Evolutionary conservation across 169 alveolate species (phyloP).

Genomic region (Cryptosporidium sp.): DNA sequence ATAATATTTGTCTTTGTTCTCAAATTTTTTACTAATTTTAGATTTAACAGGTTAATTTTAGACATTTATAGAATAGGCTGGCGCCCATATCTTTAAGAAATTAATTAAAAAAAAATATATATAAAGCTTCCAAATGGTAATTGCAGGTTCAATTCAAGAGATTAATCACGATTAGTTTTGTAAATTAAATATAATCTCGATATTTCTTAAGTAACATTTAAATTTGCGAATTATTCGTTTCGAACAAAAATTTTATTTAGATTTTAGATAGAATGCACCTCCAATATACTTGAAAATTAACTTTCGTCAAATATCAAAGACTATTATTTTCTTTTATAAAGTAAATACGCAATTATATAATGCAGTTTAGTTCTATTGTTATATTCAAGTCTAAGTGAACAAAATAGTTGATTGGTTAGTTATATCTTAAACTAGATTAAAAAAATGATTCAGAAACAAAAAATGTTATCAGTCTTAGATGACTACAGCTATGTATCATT

Average conservation of each 20-base stretch:
- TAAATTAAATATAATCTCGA: neutral
- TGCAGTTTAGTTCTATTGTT: no score
- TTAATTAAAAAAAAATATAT: neutral
- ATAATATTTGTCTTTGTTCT: neutral
- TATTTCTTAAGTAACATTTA: no score
- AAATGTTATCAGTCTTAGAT: neutral
- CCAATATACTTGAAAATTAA: no score
- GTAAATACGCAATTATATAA: neutral
- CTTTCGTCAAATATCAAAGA: neutral
- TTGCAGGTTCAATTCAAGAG: neutral
- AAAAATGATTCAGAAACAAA: neutral
- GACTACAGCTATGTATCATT: neutral
- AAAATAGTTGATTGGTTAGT: no score
- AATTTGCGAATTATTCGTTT: neutral
- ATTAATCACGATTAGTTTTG: neutral
- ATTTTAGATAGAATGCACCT: no score
- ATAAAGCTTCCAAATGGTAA: neutral
- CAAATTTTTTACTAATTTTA: neutral
- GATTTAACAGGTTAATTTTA: neutral
- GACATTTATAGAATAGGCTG: neutral
- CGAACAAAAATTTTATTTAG: no score
- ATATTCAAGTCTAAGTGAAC: no score
- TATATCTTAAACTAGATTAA: neutral
- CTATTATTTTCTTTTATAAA: no score
- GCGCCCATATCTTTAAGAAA: constrained; percentile 26